These are phyloP conservation scores for Blastobotrys americana DNA, from an alignment of 805 yeast species.

Conservation along the genomic window DNA sequence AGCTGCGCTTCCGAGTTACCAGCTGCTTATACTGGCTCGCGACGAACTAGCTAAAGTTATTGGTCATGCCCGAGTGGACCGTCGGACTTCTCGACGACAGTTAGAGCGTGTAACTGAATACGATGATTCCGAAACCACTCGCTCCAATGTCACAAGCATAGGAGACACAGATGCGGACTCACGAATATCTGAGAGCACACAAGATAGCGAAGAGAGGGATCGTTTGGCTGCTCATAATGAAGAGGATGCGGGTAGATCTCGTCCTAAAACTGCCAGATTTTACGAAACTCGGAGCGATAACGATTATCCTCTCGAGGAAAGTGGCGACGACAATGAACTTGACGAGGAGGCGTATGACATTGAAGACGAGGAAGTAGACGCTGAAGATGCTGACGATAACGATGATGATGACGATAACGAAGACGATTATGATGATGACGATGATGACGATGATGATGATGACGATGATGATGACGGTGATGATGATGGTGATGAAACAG, in stretches of 20 bases:
- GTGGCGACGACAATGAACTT: neutral
- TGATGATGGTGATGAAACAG: slow-evolving; percentile 10
- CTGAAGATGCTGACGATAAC: slow-evolving; percentile 3
- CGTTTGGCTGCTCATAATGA: too few species aligned
- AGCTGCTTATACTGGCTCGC: slow-evolving; percentile 2
- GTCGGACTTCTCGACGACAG: neutral
- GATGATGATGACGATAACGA: neutral
- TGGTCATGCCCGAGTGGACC: neutral
- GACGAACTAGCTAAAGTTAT: slow-evolving; percentile 1
- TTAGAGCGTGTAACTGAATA: neutral
- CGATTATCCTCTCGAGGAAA: too few species aligned
- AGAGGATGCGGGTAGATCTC: too few species aligned
- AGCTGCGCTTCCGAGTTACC: slow-evolving; percentile 2
- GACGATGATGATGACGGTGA: slow-evolving; percentile 13
- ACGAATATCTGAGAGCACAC: neutral
- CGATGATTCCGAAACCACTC: neutral
- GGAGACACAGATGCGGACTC: neutral
- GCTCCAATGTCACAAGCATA: too few species aligned
- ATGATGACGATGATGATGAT: slow-evolving; percentile 8
- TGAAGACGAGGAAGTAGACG: neutral
- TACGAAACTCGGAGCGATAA: too few species aligned
- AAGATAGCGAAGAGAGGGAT: too few species aligned
- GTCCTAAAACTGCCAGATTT: too few species aligned
- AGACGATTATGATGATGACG: slow-evolving; percentile 1
- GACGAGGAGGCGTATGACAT: neutral